Evolutionary conservation across 1,284 basidiomycete species (phyloP).

Genomic region (Chalciporus piperatoides): DNA sequence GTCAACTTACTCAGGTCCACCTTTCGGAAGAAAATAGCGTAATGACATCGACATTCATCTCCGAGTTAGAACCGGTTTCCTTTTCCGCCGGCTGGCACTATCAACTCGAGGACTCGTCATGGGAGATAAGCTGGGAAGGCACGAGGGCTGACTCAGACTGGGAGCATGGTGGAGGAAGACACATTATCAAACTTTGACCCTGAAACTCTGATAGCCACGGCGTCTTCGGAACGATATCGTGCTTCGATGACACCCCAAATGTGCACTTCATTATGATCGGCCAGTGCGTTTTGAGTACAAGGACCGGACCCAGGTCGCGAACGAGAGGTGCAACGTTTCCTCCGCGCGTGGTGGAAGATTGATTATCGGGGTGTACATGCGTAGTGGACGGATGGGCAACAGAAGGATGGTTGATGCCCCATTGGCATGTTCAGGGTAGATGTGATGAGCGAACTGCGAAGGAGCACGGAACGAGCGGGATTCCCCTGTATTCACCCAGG

Average conservation of each 20-base stretch:
- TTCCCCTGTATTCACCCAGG: constrained; percentile 20
- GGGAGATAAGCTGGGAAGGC: constrained; percentile 29
- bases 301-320: constrained; percentile 8
- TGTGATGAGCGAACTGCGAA: constrained; percentile 17
- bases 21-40: constrained; percentile 12
- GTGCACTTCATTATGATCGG: neutral
- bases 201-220: constrained; percentile 6
- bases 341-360: constrained; percentile 26
- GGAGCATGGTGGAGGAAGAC: constrained; percentile 12
- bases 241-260: constrained; percentile 3
- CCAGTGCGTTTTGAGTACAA: constrained; percentile 4
- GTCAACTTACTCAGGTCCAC: neutral
- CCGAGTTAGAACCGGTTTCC: constrained; percentile 9
- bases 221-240: neutral
- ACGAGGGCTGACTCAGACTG: constrained; percentile 3
- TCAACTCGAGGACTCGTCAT: constrained; percentile 14
- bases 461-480: constrained; percentile 14
- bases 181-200: constrained; percentile 18
- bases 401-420: constrained; percentile 4
- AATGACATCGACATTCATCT: constrained; percentile 20
- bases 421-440: constrained; percentile 20
- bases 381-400: constrained; percentile 15
- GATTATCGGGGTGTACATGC: constrained; percentile 24
- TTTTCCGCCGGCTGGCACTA: constrained; percentile 2
- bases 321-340: constrained; percentile 24